phyloP scores from a whole-genome alignment of 176 grass and related monocot genomes.

The Lolium perenne region DNA sequence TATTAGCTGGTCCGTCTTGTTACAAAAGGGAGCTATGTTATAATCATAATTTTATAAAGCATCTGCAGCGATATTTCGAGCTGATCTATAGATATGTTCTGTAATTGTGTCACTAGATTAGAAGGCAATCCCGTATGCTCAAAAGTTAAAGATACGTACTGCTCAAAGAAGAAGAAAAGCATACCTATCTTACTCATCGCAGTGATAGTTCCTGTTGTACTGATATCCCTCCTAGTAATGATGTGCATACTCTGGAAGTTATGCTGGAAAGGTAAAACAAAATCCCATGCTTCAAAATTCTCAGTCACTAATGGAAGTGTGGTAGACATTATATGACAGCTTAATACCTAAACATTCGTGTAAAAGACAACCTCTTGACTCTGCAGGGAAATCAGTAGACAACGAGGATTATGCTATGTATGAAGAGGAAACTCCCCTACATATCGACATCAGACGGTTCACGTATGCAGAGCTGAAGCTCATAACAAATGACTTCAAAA shows the following conservation, averaged over 20 bases:
- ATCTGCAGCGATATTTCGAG: no score
- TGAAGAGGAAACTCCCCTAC: slow-evolving; percentile 43
- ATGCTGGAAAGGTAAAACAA: slow-evolving; percentile 25
- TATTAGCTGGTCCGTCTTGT: neutral
- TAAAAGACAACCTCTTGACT: neutral
- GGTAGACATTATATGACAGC: neutral
- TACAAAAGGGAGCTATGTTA: neutral
- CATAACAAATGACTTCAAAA: slow-evolving; percentile 41
- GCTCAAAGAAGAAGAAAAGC: slow-evolving; percentile 18
- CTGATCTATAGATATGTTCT: neutral
- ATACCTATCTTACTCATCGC: neutral
- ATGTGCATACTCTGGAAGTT: slow-evolving; percentile 12
- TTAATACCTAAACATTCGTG: neutral
- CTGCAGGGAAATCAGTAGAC: slow-evolving; percentile 17
- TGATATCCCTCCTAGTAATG: neutral
- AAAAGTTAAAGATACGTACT: slow-evolving; percentile 5
- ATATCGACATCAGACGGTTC: slow-evolving; percentile 42
- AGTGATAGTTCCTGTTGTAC: slow-evolving; percentile 11
- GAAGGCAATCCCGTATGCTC: slow-evolving; percentile 40
- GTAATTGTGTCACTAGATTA: neutral
- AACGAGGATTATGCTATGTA: slow-evolving; percentile 25
- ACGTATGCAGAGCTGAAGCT: slow-evolving; percentile 44
- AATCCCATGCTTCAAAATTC: neutral
- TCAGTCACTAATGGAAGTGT: neutral
- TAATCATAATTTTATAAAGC: neutral